Base-by-base conservation (phyloP, 2,329 filamentous ascomycete species). In the Xylaria sp. region DNA sequence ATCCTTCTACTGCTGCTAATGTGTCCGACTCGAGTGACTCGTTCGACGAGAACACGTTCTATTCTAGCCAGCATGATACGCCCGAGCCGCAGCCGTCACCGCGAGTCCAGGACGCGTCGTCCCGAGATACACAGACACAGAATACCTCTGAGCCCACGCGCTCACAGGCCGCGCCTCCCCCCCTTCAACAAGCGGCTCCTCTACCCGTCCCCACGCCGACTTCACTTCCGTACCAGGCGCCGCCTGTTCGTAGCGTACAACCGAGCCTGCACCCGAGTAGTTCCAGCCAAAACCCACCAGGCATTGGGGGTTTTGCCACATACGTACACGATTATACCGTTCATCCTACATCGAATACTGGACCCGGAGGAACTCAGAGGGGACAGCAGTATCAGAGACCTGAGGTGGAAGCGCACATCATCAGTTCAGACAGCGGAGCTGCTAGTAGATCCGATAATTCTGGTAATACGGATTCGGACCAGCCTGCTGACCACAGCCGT, bases 11-110 rank as follows among this genome's bases (percentile, higher is more conserved):
- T 72, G 74, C 70, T 74, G 73, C 77, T 78, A 81, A 87, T 72
- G 79, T 78, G 67, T 85, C 85, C 71, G 81, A 75, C 62, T 75
- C 83, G 68, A 89, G 81, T 81, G 90, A 93, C 72, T 94, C 91
- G 34, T 90, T 92, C 76, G 92, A 97, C 74, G 89, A 95, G 71
- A 92, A 95, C 69, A 94, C 92, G 39, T 96, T 96, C 74, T 97
- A 97, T 78, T 97, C 93, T 63, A 97, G 92, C 75, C 90, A 89
- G 76, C 88, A 92, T 78, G 90, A 92, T 71, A 96, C 92, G 60
- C 83, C 84, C 56, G 79, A 84, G 51, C 80, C 78, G 24, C 76
- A 74, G 45, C 74, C 76, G 54, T 75, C 76, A 38, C 74, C 78
- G 22, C 76, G 75, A 53, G 65, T 76, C 75, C 83, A 69, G 78